phyloP scores from a whole-genome alignment of 2,329 filamentous ascomycete species.

The Fusarium sp. region DNA sequence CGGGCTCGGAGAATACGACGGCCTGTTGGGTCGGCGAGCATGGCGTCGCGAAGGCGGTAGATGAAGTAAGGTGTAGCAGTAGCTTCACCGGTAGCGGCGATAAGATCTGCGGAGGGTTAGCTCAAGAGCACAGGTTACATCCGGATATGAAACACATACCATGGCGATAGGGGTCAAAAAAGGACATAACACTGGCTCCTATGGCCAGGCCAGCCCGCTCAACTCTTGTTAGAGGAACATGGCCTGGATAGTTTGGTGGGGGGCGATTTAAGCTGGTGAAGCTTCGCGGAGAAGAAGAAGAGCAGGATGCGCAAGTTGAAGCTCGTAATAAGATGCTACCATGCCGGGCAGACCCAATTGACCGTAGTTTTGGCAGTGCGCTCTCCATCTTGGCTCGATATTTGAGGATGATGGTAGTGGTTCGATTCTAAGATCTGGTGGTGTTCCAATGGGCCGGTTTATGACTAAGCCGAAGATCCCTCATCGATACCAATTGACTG shows the following conservation, averaged over 20 bases:
- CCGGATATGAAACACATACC: slow-evolving; percentile 57
- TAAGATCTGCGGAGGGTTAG: slow-evolving; percentile 73
- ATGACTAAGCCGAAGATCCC: slow-evolving; percentile 15
- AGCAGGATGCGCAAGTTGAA: slow-evolving; percentile 36
- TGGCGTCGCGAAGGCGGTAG: slow-evolving; percentile 87
- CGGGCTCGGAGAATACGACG: slow-evolving; percentile 91
- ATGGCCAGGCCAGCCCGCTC: slow-evolving; percentile 80
- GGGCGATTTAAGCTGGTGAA: slow-evolving; percentile 91
- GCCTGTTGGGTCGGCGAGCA: slow-evolving; percentile 86
- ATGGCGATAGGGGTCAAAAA: slow-evolving; percentile 82
- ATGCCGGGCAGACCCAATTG: slow-evolving; percentile 24
- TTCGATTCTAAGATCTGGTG: slow-evolving; percentile 19
- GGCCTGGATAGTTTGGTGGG: slow-evolving; percentile 87
- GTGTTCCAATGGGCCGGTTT: background rate
- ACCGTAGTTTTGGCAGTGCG: slow-evolving; percentile 36
- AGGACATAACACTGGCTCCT: slow-evolving; percentile 70
- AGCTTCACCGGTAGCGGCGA: slow-evolving; percentile 92
- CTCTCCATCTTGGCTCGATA: slow-evolving; percentile 40
- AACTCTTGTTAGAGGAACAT: slow-evolving; percentile 84
- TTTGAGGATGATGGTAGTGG: slow-evolving; percentile 16
- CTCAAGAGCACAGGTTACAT: background rate
- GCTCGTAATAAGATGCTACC: slow-evolving; percentile 26
- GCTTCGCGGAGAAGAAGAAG: slow-evolving; percentile 33
- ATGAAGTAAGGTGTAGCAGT: slow-evolving; percentile 97
- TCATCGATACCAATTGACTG: too few species aligned